phyloP scores from a whole-genome alignment of 257 asterid species.

The Agastache rugosa region DNA sequence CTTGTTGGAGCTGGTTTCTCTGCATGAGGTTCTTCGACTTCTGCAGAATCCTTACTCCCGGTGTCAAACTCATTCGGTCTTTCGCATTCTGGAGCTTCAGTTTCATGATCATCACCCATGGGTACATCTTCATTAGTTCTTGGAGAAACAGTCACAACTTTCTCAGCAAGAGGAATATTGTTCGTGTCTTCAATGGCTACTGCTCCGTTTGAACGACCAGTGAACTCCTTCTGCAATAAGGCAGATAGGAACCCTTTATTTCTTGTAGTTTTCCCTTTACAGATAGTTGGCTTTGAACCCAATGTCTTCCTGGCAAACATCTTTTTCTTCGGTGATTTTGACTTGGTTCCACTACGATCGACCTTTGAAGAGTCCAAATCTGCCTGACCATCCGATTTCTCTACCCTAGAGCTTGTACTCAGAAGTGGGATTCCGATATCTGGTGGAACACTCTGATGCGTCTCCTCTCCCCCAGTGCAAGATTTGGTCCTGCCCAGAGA shows the following conservation, averaged over 20 bases:
- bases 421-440: conserved; percentile 38
- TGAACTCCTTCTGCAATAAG: conserved; percentile 30
- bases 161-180: conserved; percentile 39
- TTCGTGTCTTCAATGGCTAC: conserved; percentile 34
- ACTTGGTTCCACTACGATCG: conserved; percentile 37
- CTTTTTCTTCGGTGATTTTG: conserved; percentile 52
- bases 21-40: conserved; percentile 38
- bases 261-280: conserved; percentile 46
- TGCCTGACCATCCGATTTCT: conserved; percentile 35
- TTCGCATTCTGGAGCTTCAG: conserved; percentile 51
- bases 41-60: conserved; percentile 28
- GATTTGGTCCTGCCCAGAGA: conserved; percentile 35
- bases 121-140: conserved; percentile 29
- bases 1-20: conserved; percentile 30
- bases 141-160: conserved; percentile 35
- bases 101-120: conserved; percentile 43
- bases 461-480: conserved; percentile 36
- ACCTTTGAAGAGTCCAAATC: conserved; percentile 41
- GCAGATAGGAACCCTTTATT: conserved; percentile 52
- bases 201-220: conserved; percentile 34
- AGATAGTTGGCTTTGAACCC: conserved; percentile 53
- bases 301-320: conserved; percentile 55
- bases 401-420: conserved; percentile 32
- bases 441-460: conserved; percentile 42
- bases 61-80: conserved; percentile 36